Evolutionary conservation across 2,329 filamentous ascomycete species (phyloP), one percentile per base, ranked within the genome.

Genomic region (Calonectria honghensis): DNA sequence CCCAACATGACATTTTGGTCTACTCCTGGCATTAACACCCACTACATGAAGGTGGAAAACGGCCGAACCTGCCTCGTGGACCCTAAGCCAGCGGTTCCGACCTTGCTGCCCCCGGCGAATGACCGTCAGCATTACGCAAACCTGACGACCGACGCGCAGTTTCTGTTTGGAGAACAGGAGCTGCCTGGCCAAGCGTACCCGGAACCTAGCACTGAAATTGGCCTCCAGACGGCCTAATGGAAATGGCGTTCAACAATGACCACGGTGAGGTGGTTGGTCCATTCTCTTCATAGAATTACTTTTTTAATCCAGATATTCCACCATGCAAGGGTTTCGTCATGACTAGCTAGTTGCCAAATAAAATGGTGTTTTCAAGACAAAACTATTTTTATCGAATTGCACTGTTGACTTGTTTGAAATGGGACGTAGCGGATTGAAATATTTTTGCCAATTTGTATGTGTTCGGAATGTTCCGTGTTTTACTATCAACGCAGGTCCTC

Each of bases 41-140:
- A 61, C 57, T 61, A 61, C n/a, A 61, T 61, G 57, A 24, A 61
- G 6, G 24, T 37, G 16, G n/a, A 39, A 3, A 61, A 61, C 24
- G 57, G 57, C n/a, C n/a, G 57, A 39, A 14, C 35, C 5, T 61
- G 35, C 35, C 35, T 61, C 20, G 57, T 61, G 24, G 11, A 29
- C 27, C 51, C 51, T 9, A 31, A 31, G 16, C 51, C 51, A 18
- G 29, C 20, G 1, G 13, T 18, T 4, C 51, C 51, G 7, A 18
- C 24, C 24, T 29, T 29, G 16, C 0, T 18, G 1, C 27, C 51
- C 9, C 51, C 51, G 1, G 27, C 16, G 13, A 31, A 11, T 6
- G 51, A 54, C 27, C 51, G 51, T 5, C 51, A 29, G 16, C 27
- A 31, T 4, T 18, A 18, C 24, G 51, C 51, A 7, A 20, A 54